Base-by-base conservation (phyloP, 176 grass and related monocot species). In the Raddia distichophylla region DNA sequence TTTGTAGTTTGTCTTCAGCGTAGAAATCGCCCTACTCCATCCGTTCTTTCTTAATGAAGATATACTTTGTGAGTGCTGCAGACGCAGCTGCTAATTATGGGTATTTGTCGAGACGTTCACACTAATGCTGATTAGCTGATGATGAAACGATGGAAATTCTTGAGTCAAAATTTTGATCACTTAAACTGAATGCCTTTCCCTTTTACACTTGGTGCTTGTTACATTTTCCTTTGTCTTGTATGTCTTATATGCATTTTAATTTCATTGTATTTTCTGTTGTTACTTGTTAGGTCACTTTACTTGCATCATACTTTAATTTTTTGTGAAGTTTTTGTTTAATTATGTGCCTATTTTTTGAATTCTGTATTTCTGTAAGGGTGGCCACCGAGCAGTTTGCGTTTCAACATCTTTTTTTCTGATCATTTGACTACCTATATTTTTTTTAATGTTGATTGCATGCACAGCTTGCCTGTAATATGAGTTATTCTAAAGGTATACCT, bases 111-210 rank as follows among this genome's bases (percentile, higher is more conserved):
- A 57, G 49, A 53, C 48, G 10, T 71, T 48, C 8, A 18, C 33
- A 76, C 18, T 55, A 43, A 43, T 87, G 45, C 60, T 73, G 55
- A 82, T 77, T 56, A 17, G 45, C 60, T 73, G 55, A 82, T 77
- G 73, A 17, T 20, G 64, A 51, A 15, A 71, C 27, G 3, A 66
- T 48, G 2, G 20, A 13, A 43, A 64, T 35, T 77, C 50, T 71
- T 27, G 44, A 78, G 22, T 77, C 57, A 63, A 71, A 71, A 71
- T 13, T 57, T 82, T 82, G 35, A 60, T 52, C 47, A 22, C n/a
- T 82, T 20, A 20, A 27, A 43, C 19, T 11, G 22, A 55, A 68
- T 77, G 53, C 52, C 44, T 5, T 69, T 15, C 60, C 52, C 44
- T 5, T 69, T 15, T 69, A 33, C 43, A 63, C 54, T 35, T 16